Conservation (phyloP, 2,329 filamentous ascomycete genomes). For the Hypoxylon sp. region DNA sequence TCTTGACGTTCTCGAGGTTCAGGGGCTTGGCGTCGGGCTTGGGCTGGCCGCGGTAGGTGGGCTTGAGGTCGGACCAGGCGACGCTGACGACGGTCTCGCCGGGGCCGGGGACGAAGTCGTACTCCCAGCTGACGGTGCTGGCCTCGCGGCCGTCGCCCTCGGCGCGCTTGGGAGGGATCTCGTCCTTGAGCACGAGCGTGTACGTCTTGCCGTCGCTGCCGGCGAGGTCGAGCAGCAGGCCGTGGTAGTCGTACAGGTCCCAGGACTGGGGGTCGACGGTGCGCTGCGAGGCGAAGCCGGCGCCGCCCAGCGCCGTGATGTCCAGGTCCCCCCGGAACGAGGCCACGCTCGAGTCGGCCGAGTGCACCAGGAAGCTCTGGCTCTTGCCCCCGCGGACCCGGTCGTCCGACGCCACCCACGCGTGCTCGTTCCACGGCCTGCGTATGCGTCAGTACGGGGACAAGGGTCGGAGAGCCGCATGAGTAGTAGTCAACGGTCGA, state of each 20-base stretch:
- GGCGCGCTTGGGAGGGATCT: slow-evolving; percentile 62
- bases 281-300: slow-evolving; percentile 82
- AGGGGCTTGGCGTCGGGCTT: slow-evolving; percentile 67
- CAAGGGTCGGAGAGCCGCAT: no score
- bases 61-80: slow-evolving; percentile 69
- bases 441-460: background rate
- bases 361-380: slow-evolving; percentile 56
- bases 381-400: slow-evolving; percentile 78
- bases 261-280: slow-evolving; percentile 67
- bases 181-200: slow-evolving; percentile 78
- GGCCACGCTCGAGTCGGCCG: slow-evolving; percentile 49
- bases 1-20: slow-evolving; percentile 66
- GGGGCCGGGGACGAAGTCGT: slow-evolving; percentile 62
- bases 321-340: slow-evolving; percentile 75
- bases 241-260: slow-evolving; percentile 70
- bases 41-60: slow-evolving; percentile 76
- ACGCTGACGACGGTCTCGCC: slow-evolving; percentile 57
- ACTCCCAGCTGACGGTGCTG: slow-evolving; percentile 77
- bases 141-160: slow-evolving; percentile 77
- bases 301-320: slow-evolving; percentile 76
- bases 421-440: slow-evolving; percentile 65
- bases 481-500: no score
- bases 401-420: slow-evolving; percentile 78
- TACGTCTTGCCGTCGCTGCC: slow-evolving; percentile 71
- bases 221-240: slow-evolving; percentile 62